These are phyloP conservation scores for Ailanthus altissimus DNA, from an alignment of 345 rosid genomes.

Conservation along the genomic window DNA sequence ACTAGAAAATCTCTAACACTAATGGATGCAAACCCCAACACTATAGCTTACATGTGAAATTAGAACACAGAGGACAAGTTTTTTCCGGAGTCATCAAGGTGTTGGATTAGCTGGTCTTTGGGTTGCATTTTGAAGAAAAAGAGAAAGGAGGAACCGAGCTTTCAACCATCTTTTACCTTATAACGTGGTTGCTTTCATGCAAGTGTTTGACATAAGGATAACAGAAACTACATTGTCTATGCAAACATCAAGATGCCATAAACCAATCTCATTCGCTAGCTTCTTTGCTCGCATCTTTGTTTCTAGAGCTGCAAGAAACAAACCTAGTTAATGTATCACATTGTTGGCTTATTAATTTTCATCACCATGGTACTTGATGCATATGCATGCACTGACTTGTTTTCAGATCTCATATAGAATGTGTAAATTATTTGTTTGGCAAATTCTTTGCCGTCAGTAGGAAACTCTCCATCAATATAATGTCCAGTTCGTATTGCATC, in stretches of 20 bases:
- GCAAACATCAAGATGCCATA: constrained; percentile 89
- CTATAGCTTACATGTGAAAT: not conserved
- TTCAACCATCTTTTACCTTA: constrained; percentile 53
- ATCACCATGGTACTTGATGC: not conserved
- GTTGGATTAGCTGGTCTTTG: not conserved
- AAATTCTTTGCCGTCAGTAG: constrained; percentile 88
- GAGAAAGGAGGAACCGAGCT: not conserved
- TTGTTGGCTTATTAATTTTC: not conserved
- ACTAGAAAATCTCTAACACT: not conserved
- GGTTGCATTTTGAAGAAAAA: not conserved
- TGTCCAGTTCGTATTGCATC: constrained; percentile 86
- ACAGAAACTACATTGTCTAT: constrained; percentile 78
- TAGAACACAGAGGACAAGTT: not conserved
- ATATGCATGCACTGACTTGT: constrained; percentile 54
- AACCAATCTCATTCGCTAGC: constrained; percentile 86
- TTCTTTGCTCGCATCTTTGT: constrained; percentile 74
- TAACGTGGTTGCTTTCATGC: constrained; percentile 79
- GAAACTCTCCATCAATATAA: constrained; percentile 68
- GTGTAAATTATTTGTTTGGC: constrained; percentile 91
- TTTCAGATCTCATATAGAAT: constrained; percentile 91
- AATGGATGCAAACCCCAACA: not conserved
- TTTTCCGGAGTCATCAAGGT: not conserved
- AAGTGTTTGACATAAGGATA: constrained; percentile 74
- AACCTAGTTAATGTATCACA: constrained; percentile 5
- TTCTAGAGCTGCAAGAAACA: constrained; percentile 60